Base-by-base conservation (phyloP, 495 filamentous ascomycete species). In the Penicillium turbatum region DNA sequence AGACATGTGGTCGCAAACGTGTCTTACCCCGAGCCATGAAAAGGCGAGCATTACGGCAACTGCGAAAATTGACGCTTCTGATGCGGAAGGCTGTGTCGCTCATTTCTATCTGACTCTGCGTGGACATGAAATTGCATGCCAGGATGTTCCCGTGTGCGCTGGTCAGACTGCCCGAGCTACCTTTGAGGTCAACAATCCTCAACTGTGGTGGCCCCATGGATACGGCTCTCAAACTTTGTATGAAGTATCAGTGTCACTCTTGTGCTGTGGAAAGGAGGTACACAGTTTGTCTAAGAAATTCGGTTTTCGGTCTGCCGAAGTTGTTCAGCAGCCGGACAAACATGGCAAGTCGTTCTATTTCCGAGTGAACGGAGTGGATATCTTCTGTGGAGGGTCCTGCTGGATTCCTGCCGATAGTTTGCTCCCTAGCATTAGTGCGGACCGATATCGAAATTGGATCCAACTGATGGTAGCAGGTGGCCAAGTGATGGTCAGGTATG, bases 381-480 rank as follows among this genome's bases (percentile, higher is more conserved):
- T 93, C n/a, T 96, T 89, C 72, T 89, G 86, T 55, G 89, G 89
- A 29, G 90, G 90, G 10, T 87, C 85, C 49, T 86, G 90, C 69
- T 96, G 90, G 90, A 93, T 96, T 59, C 90, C 90, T 0, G 86
- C 88, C 12, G 89, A 93, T 67, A 91, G 83, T 43, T 85, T 93
- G 53, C 76, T 90, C 34, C 82, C 88, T 0, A 79, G 80, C 26
- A 81, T 92, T 48, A 79, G 65, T 31, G 74, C 75, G 6, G 72
- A 87, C 48, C 77, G 76, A 30, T 92, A 93, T 61, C 78, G 79
- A 34, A 82, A 87, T 59, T 92, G 87, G 88, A 76, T 91, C 35
- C 79, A 81, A 55, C 69, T 90, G 43, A 81, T 87, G 60, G 74
- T 72, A 0, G 78, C 81, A n/a, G 86, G 86, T 13, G 83, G 88